Conservation (phyloP, 306 rosid species). For the Prinsepia uniflora region DNA sequence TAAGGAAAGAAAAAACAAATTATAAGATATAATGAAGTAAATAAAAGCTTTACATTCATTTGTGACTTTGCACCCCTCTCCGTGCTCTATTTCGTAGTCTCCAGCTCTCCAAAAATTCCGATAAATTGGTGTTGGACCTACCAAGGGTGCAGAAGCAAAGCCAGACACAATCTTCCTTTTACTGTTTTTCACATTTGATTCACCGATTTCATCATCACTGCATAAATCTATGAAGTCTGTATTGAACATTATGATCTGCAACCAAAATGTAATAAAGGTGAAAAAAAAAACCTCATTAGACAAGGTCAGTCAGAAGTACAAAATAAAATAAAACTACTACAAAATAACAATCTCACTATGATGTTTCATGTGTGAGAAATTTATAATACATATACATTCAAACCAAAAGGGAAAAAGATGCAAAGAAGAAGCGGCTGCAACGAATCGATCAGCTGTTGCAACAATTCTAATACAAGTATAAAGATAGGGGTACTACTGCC, state of each 20-base stretch:
- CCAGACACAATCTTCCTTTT: constrained; percentile 15
- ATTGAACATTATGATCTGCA: constrained; percentile 7
- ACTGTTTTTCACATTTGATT: constrained; percentile 17
- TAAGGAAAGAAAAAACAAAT: background rate
- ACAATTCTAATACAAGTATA: background rate
- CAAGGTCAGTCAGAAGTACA: background rate
- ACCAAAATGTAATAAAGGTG: background rate
- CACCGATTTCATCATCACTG: constrained; percentile 37
- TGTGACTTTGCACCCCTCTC: constrained; percentile 34
- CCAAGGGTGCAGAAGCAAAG: constrained; percentile 45
- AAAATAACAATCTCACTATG: background rate
- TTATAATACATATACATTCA: background rate
- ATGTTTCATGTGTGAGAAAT: too few relatives aligned
- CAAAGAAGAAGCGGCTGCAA: background rate
- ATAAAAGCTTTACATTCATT: constrained; percentile 44
- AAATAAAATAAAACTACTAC: background rate
- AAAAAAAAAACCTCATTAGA: background rate
- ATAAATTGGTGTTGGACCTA: constrained; percentile 53
- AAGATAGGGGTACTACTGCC: background rate
- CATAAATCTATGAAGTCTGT: constrained; percentile 54
- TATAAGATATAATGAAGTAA: background rate
- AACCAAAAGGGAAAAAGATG: background rate
- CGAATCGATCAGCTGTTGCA: background rate
- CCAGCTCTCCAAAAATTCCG: constrained; percentile 97
- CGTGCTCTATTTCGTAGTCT: constrained; percentile 42